Conservation (phyloP, 169 alveolate genomes). For the Ichthyophthirius multifiliis region DNA sequence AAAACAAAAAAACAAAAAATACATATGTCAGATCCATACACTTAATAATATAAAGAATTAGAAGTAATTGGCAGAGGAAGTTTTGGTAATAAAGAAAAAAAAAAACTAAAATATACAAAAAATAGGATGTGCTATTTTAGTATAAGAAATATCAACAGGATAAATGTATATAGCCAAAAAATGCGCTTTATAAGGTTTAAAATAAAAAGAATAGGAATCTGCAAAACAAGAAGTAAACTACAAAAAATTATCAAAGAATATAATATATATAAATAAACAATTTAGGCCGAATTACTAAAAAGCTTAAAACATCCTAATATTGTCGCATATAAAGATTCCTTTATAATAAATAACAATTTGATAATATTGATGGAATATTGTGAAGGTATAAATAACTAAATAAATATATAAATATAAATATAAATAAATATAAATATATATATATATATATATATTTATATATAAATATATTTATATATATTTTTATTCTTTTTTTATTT, state of each 20-base stretch:
- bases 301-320: conserved; percentile 83
- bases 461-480: conserved; percentile 28
- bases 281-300: conserved; percentile 55
- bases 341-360: conserved; percentile 67
- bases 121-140: conserved; percentile 3
- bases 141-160: not conserved
- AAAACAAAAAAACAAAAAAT: too few species aligned
- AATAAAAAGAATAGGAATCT: not conserved
- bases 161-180: not conserved
- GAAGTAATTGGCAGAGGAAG: conserved; percentile 69
- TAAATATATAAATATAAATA: not conserved
- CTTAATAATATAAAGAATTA: conserved; percentile 34
- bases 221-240: conserved; percentile 22
- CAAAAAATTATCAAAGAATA: not conserved
- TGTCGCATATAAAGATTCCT: conserved; percentile 81
- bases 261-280: not conserved
- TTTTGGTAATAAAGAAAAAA: conserved; percentile 34
- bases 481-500: conserved; percentile 7
- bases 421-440: not conserved
- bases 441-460: conserved; percentile 32
- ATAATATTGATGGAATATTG: conserved; percentile 84
- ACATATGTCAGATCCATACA: too few species aligned
- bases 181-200: not conserved
- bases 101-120: not conserved
- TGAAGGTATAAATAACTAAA: conserved; percentile 35